Percentiles rank a stretch among this genome's conserved stretches.
Evolutionary conservation across 2,329 filamentous ascomycete species (phyloP).

Genomic region (Colletotrichum graminicola): DNA sequence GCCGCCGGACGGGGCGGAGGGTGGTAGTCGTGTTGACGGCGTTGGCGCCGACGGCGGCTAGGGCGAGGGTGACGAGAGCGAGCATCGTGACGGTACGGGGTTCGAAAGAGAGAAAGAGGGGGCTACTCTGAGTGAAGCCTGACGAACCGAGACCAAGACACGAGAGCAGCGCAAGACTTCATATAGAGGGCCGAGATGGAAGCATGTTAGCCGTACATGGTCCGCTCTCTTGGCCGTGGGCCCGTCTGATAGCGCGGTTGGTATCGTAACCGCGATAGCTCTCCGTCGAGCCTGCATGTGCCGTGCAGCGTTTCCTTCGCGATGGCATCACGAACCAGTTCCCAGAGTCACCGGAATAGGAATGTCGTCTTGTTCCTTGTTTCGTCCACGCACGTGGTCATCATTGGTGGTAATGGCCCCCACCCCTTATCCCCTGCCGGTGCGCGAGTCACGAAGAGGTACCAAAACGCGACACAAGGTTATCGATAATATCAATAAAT

Average conservation of each 20-base stretch:
- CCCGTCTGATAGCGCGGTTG: slow-evolving; percentile 4
- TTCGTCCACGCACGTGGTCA: slow-evolving; percentile 13
- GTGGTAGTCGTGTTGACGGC: slow-evolving; percentile 35
- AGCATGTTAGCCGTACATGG: background rate
- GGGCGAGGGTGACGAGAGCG: slow-evolving; percentile 30
- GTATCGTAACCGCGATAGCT: slow-evolving; percentile 15
- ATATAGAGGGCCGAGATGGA: slow-evolving; percentile 26
- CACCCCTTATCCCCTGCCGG: background rate
- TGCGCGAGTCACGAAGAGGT: slow-evolving; percentile 35
- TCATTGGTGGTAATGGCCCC: background rate
- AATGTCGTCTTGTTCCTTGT: slow-evolving; percentile 26
- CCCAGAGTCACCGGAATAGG: slow-evolving; percentile 1
- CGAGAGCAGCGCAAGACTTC: background rate
- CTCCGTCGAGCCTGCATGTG: slow-evolving; percentile 15
- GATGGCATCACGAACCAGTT: slow-evolving; percentile 13
- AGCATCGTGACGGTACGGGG: slow-evolving; percentile 25
- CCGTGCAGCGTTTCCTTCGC: slow-evolving; percentile 14
- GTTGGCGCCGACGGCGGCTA: slow-evolving; percentile 22
- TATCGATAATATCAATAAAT: slow-evolving; percentile 29
- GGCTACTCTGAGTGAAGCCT: slow-evolving; percentile 11
- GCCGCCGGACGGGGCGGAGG: slow-evolving; percentile 22
- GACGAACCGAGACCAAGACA: background rate
- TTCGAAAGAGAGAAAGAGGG: background rate
- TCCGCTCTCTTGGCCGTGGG: slow-evolving; percentile 1
- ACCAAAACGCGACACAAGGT: slow-evolving; percentile 14